These are phyloP conservation scores for Zymoseptoria pseudotritici DNA, from an alignment of 2,329 filamentous ascomycete species.

Conservation along the genomic window DNA sequence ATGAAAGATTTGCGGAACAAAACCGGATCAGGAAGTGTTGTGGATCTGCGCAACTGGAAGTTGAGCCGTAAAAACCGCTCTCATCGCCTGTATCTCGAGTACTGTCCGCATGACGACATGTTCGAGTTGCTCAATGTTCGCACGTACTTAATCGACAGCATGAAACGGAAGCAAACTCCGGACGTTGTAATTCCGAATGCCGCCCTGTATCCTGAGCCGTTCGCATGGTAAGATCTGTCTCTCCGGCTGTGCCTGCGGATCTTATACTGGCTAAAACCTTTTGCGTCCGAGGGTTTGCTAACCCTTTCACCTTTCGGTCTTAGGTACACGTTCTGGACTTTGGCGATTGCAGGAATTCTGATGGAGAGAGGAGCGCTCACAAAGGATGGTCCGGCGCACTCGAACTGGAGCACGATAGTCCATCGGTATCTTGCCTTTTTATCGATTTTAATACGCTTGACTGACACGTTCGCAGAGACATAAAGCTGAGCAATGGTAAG, in stretches of 20 bases:
- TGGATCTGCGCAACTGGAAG: constrained; percentile 1
- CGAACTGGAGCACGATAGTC: neutral
- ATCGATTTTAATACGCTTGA: neutral
- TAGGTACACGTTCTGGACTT: neutral
- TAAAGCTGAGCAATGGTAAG: neutral
- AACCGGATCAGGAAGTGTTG: neutral
- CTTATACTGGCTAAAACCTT: neutral
- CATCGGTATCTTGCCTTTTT: neutral
- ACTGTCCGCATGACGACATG: neutral
- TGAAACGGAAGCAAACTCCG: neutral
- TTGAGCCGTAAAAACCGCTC: neutral
- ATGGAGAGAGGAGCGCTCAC: neutral
- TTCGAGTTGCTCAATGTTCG: neutral
- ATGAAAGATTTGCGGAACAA: constrained; percentile 1
- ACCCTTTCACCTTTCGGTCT: neutral
- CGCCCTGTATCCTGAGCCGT: neutral
- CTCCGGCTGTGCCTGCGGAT: neutral
- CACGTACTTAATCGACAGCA: neutral
- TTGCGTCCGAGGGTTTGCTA: neutral
- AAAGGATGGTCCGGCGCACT: neutral
- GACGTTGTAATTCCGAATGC: neutral
- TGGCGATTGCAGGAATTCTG: neutral
- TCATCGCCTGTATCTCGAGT: constrained; percentile 6
- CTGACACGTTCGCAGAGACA: neutral
- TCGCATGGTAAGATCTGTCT: neutral